These are phyloP conservation scores for Plantago major DNA, from an alignment of 257 asterid genomes.

Conservation along the genomic window DNA sequence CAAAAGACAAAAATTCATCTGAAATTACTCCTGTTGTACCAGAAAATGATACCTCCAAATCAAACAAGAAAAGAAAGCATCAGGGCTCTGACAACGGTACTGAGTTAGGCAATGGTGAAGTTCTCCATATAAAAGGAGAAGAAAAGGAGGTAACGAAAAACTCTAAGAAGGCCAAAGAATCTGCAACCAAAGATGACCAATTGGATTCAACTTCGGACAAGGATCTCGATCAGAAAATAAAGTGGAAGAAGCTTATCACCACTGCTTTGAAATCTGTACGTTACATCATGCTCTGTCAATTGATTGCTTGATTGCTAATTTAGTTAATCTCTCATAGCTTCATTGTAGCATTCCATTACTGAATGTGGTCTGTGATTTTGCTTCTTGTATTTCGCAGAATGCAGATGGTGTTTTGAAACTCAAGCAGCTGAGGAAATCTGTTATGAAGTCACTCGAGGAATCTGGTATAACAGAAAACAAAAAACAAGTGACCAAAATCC, in stretches of 20 bases:
- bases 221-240: constrained; percentile 35
- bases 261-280: constrained; percentile 73
- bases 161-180: constrained; percentile 49
- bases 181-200: constrained; percentile 25
- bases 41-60: constrained; percentile 31
- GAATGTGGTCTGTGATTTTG: constrained; percentile 8
- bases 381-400: constrained; percentile 45
- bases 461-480: constrained; percentile 47
- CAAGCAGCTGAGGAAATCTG: constrained; percentile 58
- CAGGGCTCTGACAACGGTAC: constrained; percentile 45
- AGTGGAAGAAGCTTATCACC: constrained; percentile 87
- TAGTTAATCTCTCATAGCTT: neutral
- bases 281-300: constrained; percentile 10
- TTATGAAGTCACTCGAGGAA: constrained; percentile 52
- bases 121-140: constrained; percentile 29
- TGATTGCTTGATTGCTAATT: constrained; percentile 6
- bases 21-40: constrained; percentile 27
- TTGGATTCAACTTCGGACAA: constrained; percentile 21
- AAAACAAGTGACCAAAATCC: constrained; percentile 34
- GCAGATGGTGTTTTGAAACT: constrained; percentile 52
- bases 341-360: neutral
- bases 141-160: constrained; percentile 28
- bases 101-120: constrained; percentile 46
- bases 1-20: constrained; percentile 35
- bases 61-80: constrained; percentile 59